These are phyloP conservation scores for Zygotorulaspora danielsina DNA, from an alignment of 805 yeast genomes.

Conservation along the genomic window DNA sequence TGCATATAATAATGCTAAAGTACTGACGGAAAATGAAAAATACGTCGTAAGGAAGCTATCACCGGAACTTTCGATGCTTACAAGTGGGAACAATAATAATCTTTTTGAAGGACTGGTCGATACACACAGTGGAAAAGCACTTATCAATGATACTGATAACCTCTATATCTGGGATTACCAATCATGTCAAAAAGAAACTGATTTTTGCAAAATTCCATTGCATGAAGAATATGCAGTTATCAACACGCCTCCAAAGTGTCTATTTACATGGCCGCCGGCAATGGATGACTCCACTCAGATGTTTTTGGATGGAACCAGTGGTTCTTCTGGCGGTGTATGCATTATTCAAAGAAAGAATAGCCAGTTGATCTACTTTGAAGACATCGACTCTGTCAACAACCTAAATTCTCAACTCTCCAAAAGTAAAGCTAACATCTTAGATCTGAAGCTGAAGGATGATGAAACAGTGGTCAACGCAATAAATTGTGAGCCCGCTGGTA, in stretches of 20 bases:
- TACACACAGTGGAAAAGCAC: conserved; percentile 44
- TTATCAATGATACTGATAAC: conserved; percentile 46
- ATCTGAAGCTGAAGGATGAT: conserved; percentile 22
- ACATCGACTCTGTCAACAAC: conserved; percentile 46
- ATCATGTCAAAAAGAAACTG: conserved; percentile 56
- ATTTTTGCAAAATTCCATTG: conserved; percentile 26
- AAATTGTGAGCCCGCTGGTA: conserved; percentile 69
- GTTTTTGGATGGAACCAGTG: conserved; percentile 37
- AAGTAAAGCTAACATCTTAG: conserved; percentile 25
- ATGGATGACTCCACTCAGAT: conserved; percentile 40
- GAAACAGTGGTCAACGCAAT: conserved; percentile 58
- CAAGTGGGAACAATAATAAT: conserved; percentile 6
- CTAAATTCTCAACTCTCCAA: conserved; percentile 28
- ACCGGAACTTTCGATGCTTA: conserved; percentile 19
- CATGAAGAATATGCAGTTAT: conserved; percentile 24
- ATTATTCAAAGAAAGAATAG: conserved; percentile 60
- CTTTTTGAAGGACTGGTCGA: conserved; percentile 44
- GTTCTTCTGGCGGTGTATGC: conserved; percentile 62
- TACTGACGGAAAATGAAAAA: conserved; percentile 33
- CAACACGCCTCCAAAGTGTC: conserved; percentile 23
- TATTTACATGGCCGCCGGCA: conserved; percentile 32
- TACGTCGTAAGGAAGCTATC: conserved; percentile 26
- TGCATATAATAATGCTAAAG: conserved; percentile 14
- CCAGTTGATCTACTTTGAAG: conserved; percentile 61
- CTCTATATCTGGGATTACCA: conserved; percentile 66